A percentile compares a stretch with the other conserved stretches of the same genome.
phyloP scores from a whole-genome alignment of 225 moss, liverwort and hornwort species.

The Polytrichum commune region DNA sequence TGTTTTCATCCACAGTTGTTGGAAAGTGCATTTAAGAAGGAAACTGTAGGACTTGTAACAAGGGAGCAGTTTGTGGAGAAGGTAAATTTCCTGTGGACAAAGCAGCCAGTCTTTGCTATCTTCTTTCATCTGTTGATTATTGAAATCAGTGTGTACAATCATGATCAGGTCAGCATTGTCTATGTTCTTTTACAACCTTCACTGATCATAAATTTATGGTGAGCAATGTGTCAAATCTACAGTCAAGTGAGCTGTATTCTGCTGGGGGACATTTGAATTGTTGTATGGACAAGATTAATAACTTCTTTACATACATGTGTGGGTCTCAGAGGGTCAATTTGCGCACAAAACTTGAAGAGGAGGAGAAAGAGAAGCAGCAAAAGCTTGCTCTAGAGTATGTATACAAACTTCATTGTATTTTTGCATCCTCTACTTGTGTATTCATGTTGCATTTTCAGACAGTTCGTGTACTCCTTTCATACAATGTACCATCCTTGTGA shows the following conservation, averaged over 20 bases:
- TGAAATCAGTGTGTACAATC: too few species aligned
- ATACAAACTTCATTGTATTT: background rate
- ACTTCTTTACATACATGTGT: background rate
- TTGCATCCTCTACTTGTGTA: too few species aligned
- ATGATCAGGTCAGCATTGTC: too few species aligned
- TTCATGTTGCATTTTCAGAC: too few species aligned
- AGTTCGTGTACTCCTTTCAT: too few species aligned
- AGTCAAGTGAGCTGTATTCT: background rate
- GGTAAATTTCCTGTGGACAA: conserved; percentile 31
- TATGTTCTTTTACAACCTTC: background rate
- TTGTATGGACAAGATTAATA: too few species aligned
- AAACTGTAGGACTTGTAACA: conserved; percentile 95
- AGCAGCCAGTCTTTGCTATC: background rate
- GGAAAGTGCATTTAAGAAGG: conserved; percentile 97
- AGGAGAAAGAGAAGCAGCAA: conserved; percentile 96
- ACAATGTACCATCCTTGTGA: background rate
- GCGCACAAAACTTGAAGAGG: conserved; percentile 93
- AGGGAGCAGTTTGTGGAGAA: conserved; percentile 98
- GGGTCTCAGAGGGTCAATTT: conserved; percentile 87
- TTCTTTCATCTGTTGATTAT: too few species aligned
- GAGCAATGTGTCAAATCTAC: too few species aligned
- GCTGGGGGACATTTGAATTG: background rate
- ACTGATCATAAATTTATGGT: too few species aligned
- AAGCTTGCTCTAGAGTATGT: conserved; percentile 89
- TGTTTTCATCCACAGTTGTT: conserved; percentile 45